These are phyloP conservation scores for Hypoxylon rubiginosum DNA, from an alignment of 2,329 filamentous ascomycete species.

Conservation along the genomic window DNA sequence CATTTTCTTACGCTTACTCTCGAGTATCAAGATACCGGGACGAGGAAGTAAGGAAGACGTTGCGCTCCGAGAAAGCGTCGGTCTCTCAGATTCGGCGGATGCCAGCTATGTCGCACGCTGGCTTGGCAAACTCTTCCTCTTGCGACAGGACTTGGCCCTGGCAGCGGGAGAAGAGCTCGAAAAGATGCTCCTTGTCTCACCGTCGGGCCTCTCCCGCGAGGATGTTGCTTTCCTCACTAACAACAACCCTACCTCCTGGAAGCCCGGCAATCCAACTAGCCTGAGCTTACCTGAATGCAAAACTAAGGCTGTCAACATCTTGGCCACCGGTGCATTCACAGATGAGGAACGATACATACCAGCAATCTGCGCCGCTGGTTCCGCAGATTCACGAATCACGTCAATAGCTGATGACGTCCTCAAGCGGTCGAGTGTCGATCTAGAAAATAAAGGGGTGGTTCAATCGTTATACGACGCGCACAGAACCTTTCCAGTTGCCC, in stretches of 20 bases:
- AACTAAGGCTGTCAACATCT: constrained; percentile 75
- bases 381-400: constrained; percentile 83
- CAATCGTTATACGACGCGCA: constrained; percentile 79
- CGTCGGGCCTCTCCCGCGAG: constrained; percentile 71
- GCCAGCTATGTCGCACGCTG: constrained; percentile 79
- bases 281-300: constrained; percentile 79
- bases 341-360: constrained; percentile 88
- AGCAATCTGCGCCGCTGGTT: constrained; percentile 85
- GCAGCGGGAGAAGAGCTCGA: constrained; percentile 47
- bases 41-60: constrained; percentile 84
- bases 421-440: constrained; percentile 80
- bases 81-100: constrained; percentile 76
- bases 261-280: constrained; percentile 69
- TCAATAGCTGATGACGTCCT: constrained; percentile 90
- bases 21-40: constrained; percentile 77
- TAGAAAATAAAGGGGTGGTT: constrained; percentile 77
- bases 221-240: constrained; percentile 79
- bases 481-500: constrained; percentile 76
- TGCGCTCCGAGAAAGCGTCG: constrained; percentile 74
- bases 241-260: constrained; percentile 78
- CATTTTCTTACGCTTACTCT: constrained; percentile 81
- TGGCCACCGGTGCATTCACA: constrained; percentile 87
- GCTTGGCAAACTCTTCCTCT: constrained; percentile 82
- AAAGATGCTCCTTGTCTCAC: constrained; percentile 50
- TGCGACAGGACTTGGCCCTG: constrained; percentile 63